phyloP scores from a whole-genome alignment of 192 early-diverging fungal genomes.

The Backusella liffmaniae region DNA sequence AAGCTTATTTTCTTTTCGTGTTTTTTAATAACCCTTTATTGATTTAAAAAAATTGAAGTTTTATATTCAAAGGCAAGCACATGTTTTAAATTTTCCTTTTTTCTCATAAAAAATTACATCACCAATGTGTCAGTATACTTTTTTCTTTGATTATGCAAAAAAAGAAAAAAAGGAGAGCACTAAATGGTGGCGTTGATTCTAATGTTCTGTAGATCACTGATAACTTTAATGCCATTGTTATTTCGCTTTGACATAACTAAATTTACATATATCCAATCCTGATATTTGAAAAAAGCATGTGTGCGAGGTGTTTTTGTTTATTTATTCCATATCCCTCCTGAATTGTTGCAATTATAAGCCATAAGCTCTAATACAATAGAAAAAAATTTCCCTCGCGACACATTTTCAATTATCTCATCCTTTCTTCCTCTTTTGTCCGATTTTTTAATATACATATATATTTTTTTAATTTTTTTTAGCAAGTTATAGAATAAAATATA shows the following conservation, averaged over 20 bases:
- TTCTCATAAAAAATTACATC: not conserved
- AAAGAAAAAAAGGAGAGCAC: not conserved
- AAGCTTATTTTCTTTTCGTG: not conserved
- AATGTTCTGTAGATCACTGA: not conserved
- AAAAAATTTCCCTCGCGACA: not conserved
- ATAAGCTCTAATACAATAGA: not conserved
- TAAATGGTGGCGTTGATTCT: not conserved
- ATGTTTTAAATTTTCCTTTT: not conserved
- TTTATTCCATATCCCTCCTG: not conserved
- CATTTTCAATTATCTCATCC: not conserved
- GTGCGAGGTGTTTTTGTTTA: conserved; percentile 1
- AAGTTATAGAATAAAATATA: not conserved
- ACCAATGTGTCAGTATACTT: not conserved
- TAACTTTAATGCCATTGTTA: not conserved
- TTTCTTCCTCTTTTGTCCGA: conserved; percentile 4
- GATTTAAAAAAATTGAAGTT: not conserved
- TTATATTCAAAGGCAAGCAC: not conserved
- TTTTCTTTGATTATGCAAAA: not conserved
- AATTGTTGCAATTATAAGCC: conserved; percentile 1
- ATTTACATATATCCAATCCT: not conserved
- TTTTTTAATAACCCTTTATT: not conserved
- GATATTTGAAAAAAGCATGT: not conserved
- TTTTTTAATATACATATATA: not conserved
- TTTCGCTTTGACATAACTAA: not conserved
- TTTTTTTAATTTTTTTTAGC: not conserved